These are phyloP conservation scores for Colletotrichum sojae DNA, from an alignment of 2,329 filamentous ascomycete genomes.

Conservation along the genomic window DNA sequence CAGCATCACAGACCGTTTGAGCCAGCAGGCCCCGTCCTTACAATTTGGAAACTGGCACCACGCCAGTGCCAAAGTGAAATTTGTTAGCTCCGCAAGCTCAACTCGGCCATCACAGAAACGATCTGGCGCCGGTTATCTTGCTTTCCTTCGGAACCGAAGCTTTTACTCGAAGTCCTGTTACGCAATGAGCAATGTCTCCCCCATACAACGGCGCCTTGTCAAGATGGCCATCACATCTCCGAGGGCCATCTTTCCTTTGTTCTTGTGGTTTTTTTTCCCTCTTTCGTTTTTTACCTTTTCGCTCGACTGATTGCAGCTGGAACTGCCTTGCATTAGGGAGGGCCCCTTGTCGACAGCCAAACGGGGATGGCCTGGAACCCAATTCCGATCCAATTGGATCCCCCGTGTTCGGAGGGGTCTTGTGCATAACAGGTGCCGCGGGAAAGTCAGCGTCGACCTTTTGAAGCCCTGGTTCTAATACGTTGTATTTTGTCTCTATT, in stretches of 20 bases:
- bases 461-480: slow-evolving; percentile 12
- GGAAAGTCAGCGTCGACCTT: slow-evolving; percentile 33
- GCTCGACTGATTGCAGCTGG: slow-evolving; percentile 19
- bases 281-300: slow-evolving; percentile 8
- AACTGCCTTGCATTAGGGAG: slow-evolving; percentile 18
- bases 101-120: slow-evolving; percentile 4
- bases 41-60: slow-evolving; percentile 30
- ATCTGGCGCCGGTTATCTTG: slow-evolving; percentile 5
- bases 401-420: slow-evolving; percentile 2
- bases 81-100: slow-evolving; percentile 18
- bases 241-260: not conserved
- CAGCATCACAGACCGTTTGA: slow-evolving; percentile 32
- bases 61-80: slow-evolving; percentile 13
- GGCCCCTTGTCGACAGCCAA: slow-evolving; percentile 14
- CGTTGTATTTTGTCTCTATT: not conserved
- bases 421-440: slow-evolving; percentile 16
- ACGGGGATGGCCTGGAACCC: slow-evolving; percentile 18
- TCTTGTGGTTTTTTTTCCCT: not conserved
- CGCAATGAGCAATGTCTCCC: slow-evolving; percentile 13
- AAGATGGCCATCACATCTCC: not conserved
- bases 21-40: slow-evolving; percentile 34
- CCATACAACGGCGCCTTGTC: slow-evolving; percentile 1
- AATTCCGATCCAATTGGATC: slow-evolving; percentile 28
- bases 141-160: slow-evolving; percentile 9
- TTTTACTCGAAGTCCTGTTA: not conserved